Conservation (phyloP, 225 moss, liverwort and hornwort genomes). For the Pleurozium schreberi region DNA sequence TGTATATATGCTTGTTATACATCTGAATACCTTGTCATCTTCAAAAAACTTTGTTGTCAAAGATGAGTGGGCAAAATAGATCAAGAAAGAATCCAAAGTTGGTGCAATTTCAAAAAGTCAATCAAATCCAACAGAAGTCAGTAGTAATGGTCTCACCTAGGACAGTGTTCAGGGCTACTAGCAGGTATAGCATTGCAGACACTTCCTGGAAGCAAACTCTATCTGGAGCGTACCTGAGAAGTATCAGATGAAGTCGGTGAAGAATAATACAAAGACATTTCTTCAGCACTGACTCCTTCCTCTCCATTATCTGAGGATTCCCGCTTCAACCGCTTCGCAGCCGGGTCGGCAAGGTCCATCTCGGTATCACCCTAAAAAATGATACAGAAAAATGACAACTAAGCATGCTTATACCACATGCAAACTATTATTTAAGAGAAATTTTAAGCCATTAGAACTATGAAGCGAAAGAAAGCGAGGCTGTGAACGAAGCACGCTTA, state of each 20-base stretch:
- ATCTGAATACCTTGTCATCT: not conserved
- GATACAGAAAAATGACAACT: not conserved
- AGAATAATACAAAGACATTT: slow-evolving; percentile 85
- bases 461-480: not conserved
- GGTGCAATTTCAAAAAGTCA: not conserved
- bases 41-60: not conserved
- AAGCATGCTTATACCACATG: not conserved
- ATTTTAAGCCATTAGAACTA: not conserved
- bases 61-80: not conserved
- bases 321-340: slow-evolving; percentile 63
- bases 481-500: not conserved
- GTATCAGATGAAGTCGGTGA: slow-evolving; percentile 56
- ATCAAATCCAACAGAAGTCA: not conserved
- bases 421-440: not conserved
- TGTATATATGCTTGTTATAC: not conserved
- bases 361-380: slow-evolving; percentile 36
- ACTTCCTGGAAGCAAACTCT: not conserved
- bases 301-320: slow-evolving; percentile 56
- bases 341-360: slow-evolving; percentile 39
- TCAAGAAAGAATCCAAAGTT: not conserved
- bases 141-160: not conserved
- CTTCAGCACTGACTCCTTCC: slow-evolving; percentile 76
- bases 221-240: slow-evolving; percentile 33
- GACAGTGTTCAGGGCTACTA: not conserved
- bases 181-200: not conserved